Conservation (phyloP, 2,329 filamentous ascomycete genomes). For the Botryotinia narcissicola region DNA sequence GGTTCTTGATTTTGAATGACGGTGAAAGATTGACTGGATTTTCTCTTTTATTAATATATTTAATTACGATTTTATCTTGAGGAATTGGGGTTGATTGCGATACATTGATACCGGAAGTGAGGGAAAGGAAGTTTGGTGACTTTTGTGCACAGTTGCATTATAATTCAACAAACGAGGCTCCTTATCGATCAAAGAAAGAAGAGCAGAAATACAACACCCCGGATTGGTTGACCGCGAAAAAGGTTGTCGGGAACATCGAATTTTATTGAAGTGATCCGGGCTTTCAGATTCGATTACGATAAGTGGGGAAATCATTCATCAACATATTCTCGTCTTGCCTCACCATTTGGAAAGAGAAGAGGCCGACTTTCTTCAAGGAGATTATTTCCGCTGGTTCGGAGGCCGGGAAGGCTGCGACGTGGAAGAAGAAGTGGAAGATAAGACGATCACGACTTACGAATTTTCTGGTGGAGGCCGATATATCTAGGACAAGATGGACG, state of each 20-base stretch:
- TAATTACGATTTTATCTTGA: background rate
- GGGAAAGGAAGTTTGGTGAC: background rate
- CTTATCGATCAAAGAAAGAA: background rate
- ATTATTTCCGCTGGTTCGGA: slow-evolving; percentile 1
- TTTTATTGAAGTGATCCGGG: background rate
- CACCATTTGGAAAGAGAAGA: background rate
- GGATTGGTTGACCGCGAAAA: background rate
- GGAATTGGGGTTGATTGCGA: background rate
- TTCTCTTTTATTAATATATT: background rate
- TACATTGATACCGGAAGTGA: background rate
- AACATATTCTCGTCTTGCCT: background rate
- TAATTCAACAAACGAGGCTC: background rate
- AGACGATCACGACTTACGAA: background rate
- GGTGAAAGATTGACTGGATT: background rate
- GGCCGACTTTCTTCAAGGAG: background rate
- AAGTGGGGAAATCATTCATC: background rate
- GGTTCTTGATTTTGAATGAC: background rate
- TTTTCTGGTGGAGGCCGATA: background rate
- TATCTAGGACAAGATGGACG: slow-evolving; percentile 14
- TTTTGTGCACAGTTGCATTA: slow-evolving; percentile 17
- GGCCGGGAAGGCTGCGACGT: background rate
- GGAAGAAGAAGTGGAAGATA: background rate
- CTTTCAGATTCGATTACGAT: background rate
- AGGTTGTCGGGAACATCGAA: background rate
- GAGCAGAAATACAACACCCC: background rate